phyloP scores from a whole-genome alignment of 2,329 filamentous ascomycete species.

The Neopestalotiopsis clavispora region DNA sequence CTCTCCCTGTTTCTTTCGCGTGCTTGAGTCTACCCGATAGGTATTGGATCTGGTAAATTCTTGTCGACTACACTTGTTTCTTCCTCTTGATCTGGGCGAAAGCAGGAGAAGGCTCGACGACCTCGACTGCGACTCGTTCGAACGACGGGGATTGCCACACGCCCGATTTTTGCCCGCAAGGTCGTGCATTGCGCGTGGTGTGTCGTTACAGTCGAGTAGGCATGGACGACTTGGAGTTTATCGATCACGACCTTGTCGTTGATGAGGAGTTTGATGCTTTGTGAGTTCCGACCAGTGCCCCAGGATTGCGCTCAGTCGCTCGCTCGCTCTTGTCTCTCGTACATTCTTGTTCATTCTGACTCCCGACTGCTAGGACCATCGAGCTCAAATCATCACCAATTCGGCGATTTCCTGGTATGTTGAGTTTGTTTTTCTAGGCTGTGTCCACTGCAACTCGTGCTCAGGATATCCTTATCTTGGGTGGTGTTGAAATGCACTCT shows the following conservation, averaged over 20 bases:
- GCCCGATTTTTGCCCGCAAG: background rate
- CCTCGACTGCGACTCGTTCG: background rate
- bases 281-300: slow-evolving; percentile 39
- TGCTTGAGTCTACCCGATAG: no score
- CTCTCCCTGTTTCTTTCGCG: no score
- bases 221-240: slow-evolving; percentile 16
- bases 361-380: slow-evolving; percentile 36
- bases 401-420: slow-evolving; percentile 42
- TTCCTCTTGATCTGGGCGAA: background rate
- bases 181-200: no score
- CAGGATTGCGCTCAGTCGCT: background rate
- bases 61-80: background rate
- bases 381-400: slow-evolving; percentile 39
- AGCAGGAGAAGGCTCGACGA: background rate
- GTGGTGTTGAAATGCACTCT: no score
- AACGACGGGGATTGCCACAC: background rate
- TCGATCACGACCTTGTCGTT: slow-evolving; percentile 47
- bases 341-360: background rate
- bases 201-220: background rate
- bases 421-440: background rate
- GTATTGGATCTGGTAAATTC: background rate
- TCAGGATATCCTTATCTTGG: background rate
- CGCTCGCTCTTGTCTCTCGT: no score
- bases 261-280: slow-evolving; percentile 61
- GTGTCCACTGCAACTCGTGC: background rate